Base-by-base conservation (phyloP, 208 protist genomes). In the Trypanosoma scelopori region DNA sequence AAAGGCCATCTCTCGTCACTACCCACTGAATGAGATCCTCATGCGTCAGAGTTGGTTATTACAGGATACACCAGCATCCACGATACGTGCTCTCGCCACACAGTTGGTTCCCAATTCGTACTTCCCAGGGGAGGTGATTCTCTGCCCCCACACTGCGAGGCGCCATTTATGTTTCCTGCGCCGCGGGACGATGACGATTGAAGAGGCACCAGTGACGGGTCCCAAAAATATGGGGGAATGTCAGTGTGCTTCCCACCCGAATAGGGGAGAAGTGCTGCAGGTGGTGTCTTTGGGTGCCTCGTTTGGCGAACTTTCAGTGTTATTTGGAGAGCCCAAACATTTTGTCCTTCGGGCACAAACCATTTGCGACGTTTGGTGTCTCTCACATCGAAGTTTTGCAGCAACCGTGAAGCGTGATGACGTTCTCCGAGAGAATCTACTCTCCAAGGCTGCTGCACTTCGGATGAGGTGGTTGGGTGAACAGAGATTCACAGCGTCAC, bases 1-100 rank as follows among this genome's bases (percentile, higher is more conserved):
- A 30, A 71, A 74, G 43, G 39, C 68, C 7, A 74, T 94, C 43
- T 70, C 78, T 48, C 75, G 66, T 35, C 76, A 87, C 81, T 94
- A 89, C 66, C 82, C 81, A 45, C 51, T 79, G 45, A 91, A 83
- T 57, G 89, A 92, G 70, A 57, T 90, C 41, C 63, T 89, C 27
- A 82, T 92, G 81, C 81, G 89, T 59, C 89, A 94, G 77, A 94
- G 89, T 69, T 94, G 89, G 89, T 76, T 94, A 55, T 74, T 94
- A 48, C 89, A 94, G 70, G 89, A 94, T 63, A 85, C 84, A 15
- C 84, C 89, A 15, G 69, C 81, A 20, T 66, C 74, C 47, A 92
- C 85, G 11, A 84, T 94, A 37, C 82, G 82, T 37, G 78, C 59
- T 47, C 72, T 94, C 62, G 87, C 92, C n/a, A 71, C 83, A 16